Percentiles rank a stretch among this genome's conserved stretches.
These are phyloP conservation scores for Halophytophthora batemanensis DNA, from an alignment of 352 stramenopile genomes.

Conservation along the genomic window DNA sequence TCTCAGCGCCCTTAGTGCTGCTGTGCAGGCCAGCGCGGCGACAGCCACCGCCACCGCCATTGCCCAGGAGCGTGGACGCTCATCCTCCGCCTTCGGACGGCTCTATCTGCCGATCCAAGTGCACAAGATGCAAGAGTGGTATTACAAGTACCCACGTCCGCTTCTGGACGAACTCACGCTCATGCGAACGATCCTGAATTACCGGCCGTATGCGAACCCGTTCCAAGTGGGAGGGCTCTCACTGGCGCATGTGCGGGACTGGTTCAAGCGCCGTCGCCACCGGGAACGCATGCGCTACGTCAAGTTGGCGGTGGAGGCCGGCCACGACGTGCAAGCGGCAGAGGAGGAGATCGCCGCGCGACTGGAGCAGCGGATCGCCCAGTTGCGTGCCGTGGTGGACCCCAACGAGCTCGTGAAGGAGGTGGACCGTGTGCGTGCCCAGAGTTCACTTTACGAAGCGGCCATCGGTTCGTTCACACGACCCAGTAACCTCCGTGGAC, in stretches of 20 bases:
- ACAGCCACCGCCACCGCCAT: constrained; percentile 66
- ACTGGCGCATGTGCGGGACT: constrained; percentile 74
- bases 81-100: constrained; percentile 44
- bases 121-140: constrained; percentile 84
- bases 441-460: constrained; percentile 68
- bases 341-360: constrained; percentile 77
- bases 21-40: constrained; percentile 62
- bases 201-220: constrained; percentile 69
- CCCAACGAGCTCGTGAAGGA: constrained; percentile 82
- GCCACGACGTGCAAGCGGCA: constrained; percentile 48
- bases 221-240: constrained; percentile 59
- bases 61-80: constrained; percentile 61
- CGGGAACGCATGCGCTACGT: constrained; percentile 78
- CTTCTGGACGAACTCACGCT: constrained; percentile 77
- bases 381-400: constrained; percentile 59
- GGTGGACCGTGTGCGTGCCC: constrained; percentile 60
- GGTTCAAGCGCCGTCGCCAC: constrained; percentile 81
- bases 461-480: constrained; percentile 61
- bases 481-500: constrained; percentile 53
- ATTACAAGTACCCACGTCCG: constrained; percentile 75
- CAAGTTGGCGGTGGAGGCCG: constrained; percentile 66
- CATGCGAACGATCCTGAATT: constrained; percentile 84
- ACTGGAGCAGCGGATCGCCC: constrained; percentile 77
- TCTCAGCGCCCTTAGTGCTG: constrained; percentile 52
- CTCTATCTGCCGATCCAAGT: constrained; percentile 66